Evolutionary conservation across 2,329 filamentous ascomycete genomes (phyloP).

Genomic region (Epichloe aotearoae): DNA sequence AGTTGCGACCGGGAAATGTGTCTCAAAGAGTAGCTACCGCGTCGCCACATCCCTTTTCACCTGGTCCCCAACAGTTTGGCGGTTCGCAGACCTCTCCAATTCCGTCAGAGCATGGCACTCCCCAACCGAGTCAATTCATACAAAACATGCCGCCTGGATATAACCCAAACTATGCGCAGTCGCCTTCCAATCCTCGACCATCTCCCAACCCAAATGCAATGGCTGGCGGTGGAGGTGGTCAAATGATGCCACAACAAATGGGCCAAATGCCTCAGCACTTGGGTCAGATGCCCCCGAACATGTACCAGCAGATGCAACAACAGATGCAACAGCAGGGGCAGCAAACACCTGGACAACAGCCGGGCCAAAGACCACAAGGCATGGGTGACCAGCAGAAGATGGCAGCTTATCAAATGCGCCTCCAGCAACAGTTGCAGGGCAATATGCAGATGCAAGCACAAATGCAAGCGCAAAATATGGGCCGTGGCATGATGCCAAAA

Average conservation of each 20-base stretch:
- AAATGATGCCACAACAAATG: slow-evolving; percentile 43
- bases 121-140: slow-evolving; percentile 60
- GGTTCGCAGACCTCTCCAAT: slow-evolving; percentile 58
- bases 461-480: slow-evolving; percentile 34
- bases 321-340: slow-evolving; percentile 22
- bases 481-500: slow-evolving; percentile 39
- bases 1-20: slow-evolving; percentile 55
- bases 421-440: slow-evolving; percentile 60
- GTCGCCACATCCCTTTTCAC: slow-evolving; percentile 83
- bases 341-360: slow-evolving; percentile 58
- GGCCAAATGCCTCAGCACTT: slow-evolving; percentile 33
- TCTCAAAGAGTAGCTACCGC: slow-evolving; percentile 78
- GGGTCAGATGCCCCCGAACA: slow-evolving; percentile 35
- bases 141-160: slow-evolving; percentile 46
- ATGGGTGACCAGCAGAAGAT: slow-evolving; percentile 59
- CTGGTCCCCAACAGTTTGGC: slow-evolving; percentile 57
- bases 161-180: slow-evolving; percentile 44
- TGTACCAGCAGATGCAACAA: slow-evolving; percentile 28
- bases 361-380: slow-evolving; percentile 20
- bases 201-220: slow-evolving; percentile 41
- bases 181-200: slow-evolving; percentile 42
- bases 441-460: slow-evolving; percentile 38
- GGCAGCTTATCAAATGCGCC: slow-evolving; percentile 66
- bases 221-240: slow-evolving; percentile 21
- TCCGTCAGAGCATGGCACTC: slow-evolving; percentile 63